Evolutionary conservation across 257 asterid genomes (phyloP).

Genomic region (Coffea eugenioides): DNA sequence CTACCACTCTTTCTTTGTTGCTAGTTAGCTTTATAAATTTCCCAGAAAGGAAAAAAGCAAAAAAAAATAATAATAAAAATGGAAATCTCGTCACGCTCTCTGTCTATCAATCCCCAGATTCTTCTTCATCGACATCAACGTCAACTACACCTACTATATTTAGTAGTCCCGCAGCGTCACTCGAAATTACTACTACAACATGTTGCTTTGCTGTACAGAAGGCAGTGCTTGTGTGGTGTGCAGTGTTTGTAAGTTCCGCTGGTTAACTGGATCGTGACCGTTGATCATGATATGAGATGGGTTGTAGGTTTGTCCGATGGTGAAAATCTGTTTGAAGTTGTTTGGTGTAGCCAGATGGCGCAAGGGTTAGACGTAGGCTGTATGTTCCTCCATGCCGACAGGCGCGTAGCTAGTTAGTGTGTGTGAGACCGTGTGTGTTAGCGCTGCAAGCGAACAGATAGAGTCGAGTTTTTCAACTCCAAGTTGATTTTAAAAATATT

Average conservation of each 20-base stretch:
- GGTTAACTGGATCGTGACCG: neutral
- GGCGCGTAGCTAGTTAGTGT: no score
- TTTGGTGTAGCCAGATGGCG: no score
- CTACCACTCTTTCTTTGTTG: neutral
- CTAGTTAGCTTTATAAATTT: neutral
- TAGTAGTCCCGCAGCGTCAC: neutral
- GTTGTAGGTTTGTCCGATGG: neutral
- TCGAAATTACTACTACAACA: neutral
- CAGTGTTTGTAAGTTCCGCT: neutral
- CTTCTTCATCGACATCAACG: neutral
- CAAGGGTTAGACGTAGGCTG: no score
- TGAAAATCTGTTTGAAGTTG: neutral
- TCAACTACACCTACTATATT: conserved; percentile 7
- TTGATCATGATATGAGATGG: neutral
- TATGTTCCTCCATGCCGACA: no score
- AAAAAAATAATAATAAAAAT: neutral
- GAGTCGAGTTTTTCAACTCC: no score
- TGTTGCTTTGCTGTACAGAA: neutral
- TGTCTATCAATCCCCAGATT: neutral
- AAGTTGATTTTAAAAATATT: no score
- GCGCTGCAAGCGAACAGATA: no score
- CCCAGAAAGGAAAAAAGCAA: neutral
- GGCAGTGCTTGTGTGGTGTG: neutral
- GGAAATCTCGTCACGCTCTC: neutral
- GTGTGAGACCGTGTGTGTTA: no score